Evolutionary conservation across 2,329 filamentous ascomycete species (phyloP).

Genomic region (Xylariales sp.): DNA sequence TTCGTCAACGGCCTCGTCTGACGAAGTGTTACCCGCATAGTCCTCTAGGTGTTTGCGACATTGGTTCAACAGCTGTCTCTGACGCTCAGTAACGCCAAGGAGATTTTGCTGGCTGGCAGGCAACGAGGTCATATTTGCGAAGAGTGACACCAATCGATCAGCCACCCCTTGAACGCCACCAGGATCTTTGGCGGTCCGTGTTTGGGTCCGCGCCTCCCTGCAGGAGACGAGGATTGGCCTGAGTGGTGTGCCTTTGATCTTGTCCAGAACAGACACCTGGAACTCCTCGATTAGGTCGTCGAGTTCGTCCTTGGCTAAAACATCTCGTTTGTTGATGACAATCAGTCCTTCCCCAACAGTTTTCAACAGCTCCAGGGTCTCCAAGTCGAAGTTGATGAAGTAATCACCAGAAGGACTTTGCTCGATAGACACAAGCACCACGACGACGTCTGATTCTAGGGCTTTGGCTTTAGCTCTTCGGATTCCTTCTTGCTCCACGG

Average conservation of each 20-base stretch:
- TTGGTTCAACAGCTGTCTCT: slow-evolving; percentile 72
- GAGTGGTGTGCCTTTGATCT: slow-evolving; percentile 35
- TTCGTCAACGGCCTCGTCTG: slow-evolving; percentile 15
- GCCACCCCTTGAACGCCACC: slow-evolving; percentile 68
- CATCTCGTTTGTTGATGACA: slow-evolving; percentile 60
- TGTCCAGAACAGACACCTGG: slow-evolving; percentile 27
- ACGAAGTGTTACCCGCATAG: slow-evolving; percentile 60
- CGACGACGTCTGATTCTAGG: slow-evolving; percentile 75
- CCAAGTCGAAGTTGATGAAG: slow-evolving; percentile 47
- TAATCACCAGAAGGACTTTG: slow-evolving; percentile 26
- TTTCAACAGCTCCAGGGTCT: slow-evolving; percentile 40
- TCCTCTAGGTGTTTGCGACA: slow-evolving; percentile 68
- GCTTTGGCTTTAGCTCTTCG: slow-evolving; percentile 78
- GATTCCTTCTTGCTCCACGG: slow-evolving; percentile 86
- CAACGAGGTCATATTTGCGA: slow-evolving; percentile 66
- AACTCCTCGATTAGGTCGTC: slow-evolving; percentile 37
- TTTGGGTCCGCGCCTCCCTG: slow-evolving; percentile 44
- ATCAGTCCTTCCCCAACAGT: slow-evolving; percentile 48
- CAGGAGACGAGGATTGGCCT: slow-evolving; percentile 67
- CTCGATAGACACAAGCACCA: slow-evolving; percentile 76
- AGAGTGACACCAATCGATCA: slow-evolving; percentile 59
- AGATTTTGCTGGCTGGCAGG: slow-evolving; percentile 73
- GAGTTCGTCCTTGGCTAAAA: slow-evolving; percentile 32
- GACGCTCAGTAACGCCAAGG: slow-evolving; percentile 84
- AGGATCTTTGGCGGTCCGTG: slow-evolving; percentile 11